These are phyloP conservation scores for Solanum bulbocastanum DNA, from an alignment of 257 asterid species.

Conservation along the genomic window DNA sequence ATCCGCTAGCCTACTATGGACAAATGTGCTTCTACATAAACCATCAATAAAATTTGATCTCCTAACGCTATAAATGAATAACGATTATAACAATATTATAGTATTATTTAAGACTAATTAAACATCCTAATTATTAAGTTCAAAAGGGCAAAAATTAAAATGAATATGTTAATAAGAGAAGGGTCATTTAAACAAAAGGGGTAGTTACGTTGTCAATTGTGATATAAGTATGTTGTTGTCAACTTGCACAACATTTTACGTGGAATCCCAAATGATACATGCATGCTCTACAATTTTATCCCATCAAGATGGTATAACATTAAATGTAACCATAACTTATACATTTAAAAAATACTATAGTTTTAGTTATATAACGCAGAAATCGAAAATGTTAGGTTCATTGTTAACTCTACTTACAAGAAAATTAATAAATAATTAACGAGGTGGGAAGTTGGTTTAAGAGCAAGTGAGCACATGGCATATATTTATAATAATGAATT, in stretches of 20 bases:
- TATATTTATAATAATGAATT: neutral
- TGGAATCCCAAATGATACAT: slow-evolving; percentile 7
- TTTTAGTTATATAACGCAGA: neutral
- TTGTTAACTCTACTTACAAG: neutral
- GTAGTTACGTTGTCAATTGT: neutral
- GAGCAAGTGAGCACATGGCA: neutral
- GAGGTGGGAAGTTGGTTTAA: neutral
- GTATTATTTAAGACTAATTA: neutral
- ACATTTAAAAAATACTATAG: neutral
- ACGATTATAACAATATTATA: neutral
- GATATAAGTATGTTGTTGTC: neutral
- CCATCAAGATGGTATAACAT: slow-evolving; percentile 17
- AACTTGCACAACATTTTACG: neutral
- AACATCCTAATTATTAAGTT: neutral
- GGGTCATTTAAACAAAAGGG: neutral
- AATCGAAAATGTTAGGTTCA: neutral
- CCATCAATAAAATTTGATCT: neutral
- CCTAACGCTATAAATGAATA: neutral
- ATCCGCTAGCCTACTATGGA: neutral
- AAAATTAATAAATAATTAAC: neutral
- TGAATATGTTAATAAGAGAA: neutral
- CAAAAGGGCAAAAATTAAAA: neutral
- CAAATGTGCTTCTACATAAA: neutral
- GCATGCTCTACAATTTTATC: slow-evolving; percentile 17
- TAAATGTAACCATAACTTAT: neutral